These are phyloP conservation scores for Penicillium sp. DNA, from an alignment of 2,329 filamentous ascomycete genomes.

Conservation along the genomic window DNA sequence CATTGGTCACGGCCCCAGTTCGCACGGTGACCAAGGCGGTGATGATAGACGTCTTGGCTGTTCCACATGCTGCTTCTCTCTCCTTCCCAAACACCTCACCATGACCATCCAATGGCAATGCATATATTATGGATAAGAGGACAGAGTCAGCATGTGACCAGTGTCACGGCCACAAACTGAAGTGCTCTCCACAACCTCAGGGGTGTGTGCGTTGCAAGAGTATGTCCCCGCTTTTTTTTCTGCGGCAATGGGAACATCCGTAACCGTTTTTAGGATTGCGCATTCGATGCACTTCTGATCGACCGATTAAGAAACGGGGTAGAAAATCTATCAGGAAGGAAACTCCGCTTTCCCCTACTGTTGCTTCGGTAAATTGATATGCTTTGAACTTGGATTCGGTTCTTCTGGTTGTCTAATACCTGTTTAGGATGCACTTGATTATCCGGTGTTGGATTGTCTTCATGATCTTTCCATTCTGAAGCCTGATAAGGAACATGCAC, in stretches of 20 bases:
- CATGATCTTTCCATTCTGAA: conserved; percentile 3
- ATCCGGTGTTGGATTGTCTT: conserved; percentile 4
- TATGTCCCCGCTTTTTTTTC: conserved; percentile 3
- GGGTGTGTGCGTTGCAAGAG: conserved; percentile 5
- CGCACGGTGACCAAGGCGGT: not conserved
- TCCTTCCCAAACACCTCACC: not conserved
- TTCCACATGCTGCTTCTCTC: not conserved
- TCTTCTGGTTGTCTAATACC: not conserved
- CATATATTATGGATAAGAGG: conserved; percentile 1
- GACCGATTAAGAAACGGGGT: conserved; percentile 3
- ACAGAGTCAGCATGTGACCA: conserved; percentile 4
- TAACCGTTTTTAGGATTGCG: not conserved
- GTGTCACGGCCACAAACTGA: conserved; percentile 7
- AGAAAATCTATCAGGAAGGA: not conserved
- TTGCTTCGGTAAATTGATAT: not conserved
- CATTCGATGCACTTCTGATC: conserved; percentile 5
- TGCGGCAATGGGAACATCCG: not conserved
- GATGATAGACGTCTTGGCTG: not conserved
- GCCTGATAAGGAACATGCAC: conserved; percentile 1
- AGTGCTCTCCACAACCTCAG: conserved; percentile 3
- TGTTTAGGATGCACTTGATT: conserved; percentile 1
- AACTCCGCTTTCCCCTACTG: not conserved
- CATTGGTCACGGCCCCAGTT: not conserved
- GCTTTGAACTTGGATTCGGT: not conserved
- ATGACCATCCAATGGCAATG: not conserved